Evolutionary conservation across 169 alveolate species (phyloP), one percentile per base, ranked within the genome.

Genomic region (Cryptosporidium ubiquitum): DNA sequence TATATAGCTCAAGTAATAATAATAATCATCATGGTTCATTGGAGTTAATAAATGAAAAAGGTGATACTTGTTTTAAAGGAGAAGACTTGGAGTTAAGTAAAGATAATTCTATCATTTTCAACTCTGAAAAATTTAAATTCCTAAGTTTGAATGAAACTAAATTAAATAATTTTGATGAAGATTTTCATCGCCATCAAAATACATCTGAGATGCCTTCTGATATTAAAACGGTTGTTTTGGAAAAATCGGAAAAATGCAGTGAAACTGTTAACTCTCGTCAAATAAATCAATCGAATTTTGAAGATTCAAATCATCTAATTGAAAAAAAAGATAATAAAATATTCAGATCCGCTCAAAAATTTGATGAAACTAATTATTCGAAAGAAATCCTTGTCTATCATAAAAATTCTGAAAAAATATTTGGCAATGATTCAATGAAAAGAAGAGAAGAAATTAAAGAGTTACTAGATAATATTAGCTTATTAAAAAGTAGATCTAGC

Each of bases 371-470:
- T 14, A 47, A 20, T 47, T 18, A 47, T 14, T 3, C 5, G 3
- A 18, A 47, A 47, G 55, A 39, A 20, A 18, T 66, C 29, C 5
- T 18, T 33, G 29, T 18, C 29, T 4, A 6, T 33, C 5, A 31
- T 66, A 18, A 66, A 29, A 33, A 14, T 2, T n/a, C 31, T 9
- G 29, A 33, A 66, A 33, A 66, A 29, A 31, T 66, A 26, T 5
- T 9, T 12, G 37, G 6, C 2, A 33, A 35, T 10, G 29, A 31
- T 44, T 14, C 4, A 70, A 23, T 18, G 18, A 49, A 49, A 20
- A 70, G 84, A 35, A 70, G 37, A 49, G 51, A 49, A 5, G 84
- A 70, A 33, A 26, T 70, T 3, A 47, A 70, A 26, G 84, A 44
- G 40, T 1, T 70, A 3, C 9, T 31, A n/a, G 70, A 73, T n/a